Evolutionary conservation across 495 filamentous ascomycete genomes (phyloP), one percentile per base, ranked within the genome.

Genomic region (Arthonia radiata): DNA sequence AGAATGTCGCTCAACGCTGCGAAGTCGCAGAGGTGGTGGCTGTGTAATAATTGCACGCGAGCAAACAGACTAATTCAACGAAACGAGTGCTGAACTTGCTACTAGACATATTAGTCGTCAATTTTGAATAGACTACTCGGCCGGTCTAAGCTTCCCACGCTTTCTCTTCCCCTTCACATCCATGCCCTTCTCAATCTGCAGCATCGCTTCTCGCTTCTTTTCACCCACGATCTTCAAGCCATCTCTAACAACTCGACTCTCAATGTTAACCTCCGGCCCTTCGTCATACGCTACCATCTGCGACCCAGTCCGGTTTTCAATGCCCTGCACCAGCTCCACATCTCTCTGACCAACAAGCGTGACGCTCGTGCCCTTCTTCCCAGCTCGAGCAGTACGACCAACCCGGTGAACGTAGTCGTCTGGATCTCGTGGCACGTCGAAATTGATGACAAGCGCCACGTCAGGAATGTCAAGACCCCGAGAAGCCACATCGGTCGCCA

Each of bases 361-460:
- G 10, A 93, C 67, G 2, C 71, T 68, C 31, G 78, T 69, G 41
- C 86, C 86, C 15, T 47, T 52, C 23, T 75, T 59, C 0, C 89
- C 86, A 4, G 86, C 86, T 57, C 86, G 65, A 5, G 89, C 86
- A 7, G 86, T 99, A 39, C 86, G 71, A 40, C 86, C 86, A 29
- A 91, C 82, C 13, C 86, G 71, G 49, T 99, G 86, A 32, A 99
- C 78, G 38, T 94, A 99, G 44, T 92, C 89, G 44, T 93, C 86
- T 18, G 86, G 81, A 43, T 93, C 79, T 2, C 83, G 67, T 1
- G 86, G 86, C 11, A 99, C 67, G 40, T 94, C 89, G 42, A 77
- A 94, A 44, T 99, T 94, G 26, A 99, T 52, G 5, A 99, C 83
- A 7, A 94, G 47, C 28, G 62, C 71, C 1, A 94, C 89, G 32